phyloP scores from a whole-genome alignment of 129 eudicot genomes.

The Tagetes erecta region DNA sequence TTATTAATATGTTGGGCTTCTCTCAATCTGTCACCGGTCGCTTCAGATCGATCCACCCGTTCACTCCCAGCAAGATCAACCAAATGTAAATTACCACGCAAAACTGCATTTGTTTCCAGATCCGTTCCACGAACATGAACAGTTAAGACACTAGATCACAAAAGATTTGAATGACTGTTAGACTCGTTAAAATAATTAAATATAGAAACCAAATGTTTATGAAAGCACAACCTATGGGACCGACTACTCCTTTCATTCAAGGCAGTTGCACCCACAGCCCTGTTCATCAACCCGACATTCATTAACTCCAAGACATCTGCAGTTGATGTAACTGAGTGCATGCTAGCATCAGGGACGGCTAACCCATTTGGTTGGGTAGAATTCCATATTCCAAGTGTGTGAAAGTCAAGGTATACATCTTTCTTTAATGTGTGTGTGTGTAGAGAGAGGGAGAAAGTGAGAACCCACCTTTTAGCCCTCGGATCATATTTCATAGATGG shows the following conservation, averaged over 20 bases:
- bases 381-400: conserved; percentile 85
- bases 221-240: conserved; percentile 67
- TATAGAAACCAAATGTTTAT: background rate
- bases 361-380: conserved; percentile 87
- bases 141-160: conserved; percentile 62
- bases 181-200: background rate
- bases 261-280: conserved; percentile 94
- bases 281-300: conserved; percentile 76
- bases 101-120: conserved; percentile 55
- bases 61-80: conserved; percentile 97
- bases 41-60: conserved; percentile 85
- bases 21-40: conserved; percentile 70
- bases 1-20: conserved; percentile 94
- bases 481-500: background rate
- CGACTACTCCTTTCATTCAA: conserved; percentile 92
- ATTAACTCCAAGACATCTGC: conserved; percentile 70
- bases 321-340: conserved; percentile 81
- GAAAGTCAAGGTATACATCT: conserved; percentile 63
- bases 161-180: conserved; percentile 1
- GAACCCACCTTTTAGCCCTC: too few relatives aligned
- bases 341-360: conserved; percentile 95
- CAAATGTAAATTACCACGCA: conserved; percentile 85
- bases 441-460: background rate
- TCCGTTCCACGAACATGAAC: conserved; percentile 86
- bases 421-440: background rate